Evolutionary conservation across 495 filamentous ascomycete species (phyloP).

Genomic region (Penicillium robsamsonii): DNA sequence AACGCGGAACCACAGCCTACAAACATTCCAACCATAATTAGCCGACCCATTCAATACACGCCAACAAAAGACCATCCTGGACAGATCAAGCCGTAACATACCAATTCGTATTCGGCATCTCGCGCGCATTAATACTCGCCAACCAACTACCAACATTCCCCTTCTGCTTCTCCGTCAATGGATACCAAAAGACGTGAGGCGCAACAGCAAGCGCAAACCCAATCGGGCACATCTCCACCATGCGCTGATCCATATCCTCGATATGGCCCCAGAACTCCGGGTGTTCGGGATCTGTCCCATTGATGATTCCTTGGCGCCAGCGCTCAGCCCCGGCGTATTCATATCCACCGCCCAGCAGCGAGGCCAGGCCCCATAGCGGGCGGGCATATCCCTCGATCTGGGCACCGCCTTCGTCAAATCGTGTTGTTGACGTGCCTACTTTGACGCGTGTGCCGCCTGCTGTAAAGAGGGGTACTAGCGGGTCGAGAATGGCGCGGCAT

Average conservation of each 20-base stretch:
- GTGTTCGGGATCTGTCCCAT: slow-evolving; percentile 63
- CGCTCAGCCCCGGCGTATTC: slow-evolving; percentile 58
- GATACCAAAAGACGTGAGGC: slow-evolving; percentile 62
- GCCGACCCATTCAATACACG: not conserved
- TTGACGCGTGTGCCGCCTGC: slow-evolving; percentile 55
- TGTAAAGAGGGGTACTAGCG: slow-evolving; percentile 63
- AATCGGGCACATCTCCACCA: slow-evolving; percentile 81
- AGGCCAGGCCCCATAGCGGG: slow-evolving; percentile 71
- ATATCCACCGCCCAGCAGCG: slow-evolving; percentile 63
- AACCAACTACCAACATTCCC: slow-evolving; percentile 65
- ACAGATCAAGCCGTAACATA: slow-evolving; percentile 16
- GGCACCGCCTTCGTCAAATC: slow-evolving; percentile 72
- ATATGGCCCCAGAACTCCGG: slow-evolving; percentile 73
- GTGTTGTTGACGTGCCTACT: slow-evolving; percentile 62
- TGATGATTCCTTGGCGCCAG: slow-evolving; percentile 65
- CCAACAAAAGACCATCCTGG: not conserved
- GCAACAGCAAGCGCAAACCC: slow-evolving; percentile 64
- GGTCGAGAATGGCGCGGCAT: slow-evolving; percentile 58
- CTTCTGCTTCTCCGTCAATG: slow-evolving; percentile 56
- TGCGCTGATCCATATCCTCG: slow-evolving; percentile 73
- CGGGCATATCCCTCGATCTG: slow-evolving; percentile 75
- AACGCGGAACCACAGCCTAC: slow-evolving; percentile 70
- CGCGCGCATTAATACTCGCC: slow-evolving; percentile 70
- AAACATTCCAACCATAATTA: not conserved
- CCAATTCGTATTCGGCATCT: slow-evolving; percentile 63